Conservation (phyloP, 495 filamentous ascomycete genomes). For the Trichoderma virens region DNA sequence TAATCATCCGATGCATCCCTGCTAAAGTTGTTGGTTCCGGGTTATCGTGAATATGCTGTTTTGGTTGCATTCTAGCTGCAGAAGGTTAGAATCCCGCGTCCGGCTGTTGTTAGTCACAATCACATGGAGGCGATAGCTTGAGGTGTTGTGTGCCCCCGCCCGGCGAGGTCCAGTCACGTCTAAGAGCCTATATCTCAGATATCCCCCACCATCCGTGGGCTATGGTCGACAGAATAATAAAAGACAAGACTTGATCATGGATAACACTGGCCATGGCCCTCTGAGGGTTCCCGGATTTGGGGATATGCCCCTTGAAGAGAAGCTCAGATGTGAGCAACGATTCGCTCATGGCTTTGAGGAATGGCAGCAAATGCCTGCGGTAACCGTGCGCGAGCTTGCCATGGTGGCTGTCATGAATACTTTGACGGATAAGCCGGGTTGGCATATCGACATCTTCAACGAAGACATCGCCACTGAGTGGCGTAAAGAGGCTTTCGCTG, state of each 20-base stretch:
- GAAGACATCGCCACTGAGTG: background rate
- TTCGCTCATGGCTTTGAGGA: constrained; percentile 1
- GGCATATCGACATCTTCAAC: background rate
- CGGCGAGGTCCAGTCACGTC: too few relatives aligned
- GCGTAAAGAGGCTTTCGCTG: background rate
- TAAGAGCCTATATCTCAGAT: too few relatives aligned
- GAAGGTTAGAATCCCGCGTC: too few relatives aligned
- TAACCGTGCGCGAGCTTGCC: background rate
- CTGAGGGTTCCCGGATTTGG: background rate
- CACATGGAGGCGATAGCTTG: too few relatives aligned
- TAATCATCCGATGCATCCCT: too few relatives aligned
- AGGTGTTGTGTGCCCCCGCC: too few relatives aligned
- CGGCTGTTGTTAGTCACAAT: too few relatives aligned
- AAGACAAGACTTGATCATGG: background rate
- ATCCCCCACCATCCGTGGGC: too few relatives aligned
- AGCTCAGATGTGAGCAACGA: background rate
- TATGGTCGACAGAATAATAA: too few relatives aligned
- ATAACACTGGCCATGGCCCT: background rate
- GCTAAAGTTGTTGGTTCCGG: too few relatives aligned
- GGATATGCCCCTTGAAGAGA: background rate
- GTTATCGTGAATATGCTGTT: too few relatives aligned
- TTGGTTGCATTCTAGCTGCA: too few relatives aligned
- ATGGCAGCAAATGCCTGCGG: background rate
- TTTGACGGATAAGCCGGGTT: background rate
- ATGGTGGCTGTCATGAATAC: background rate